Conservation (phyloP, 2,329 filamentous ascomycete genomes). For the Fusarium gaditjirri region DNA sequence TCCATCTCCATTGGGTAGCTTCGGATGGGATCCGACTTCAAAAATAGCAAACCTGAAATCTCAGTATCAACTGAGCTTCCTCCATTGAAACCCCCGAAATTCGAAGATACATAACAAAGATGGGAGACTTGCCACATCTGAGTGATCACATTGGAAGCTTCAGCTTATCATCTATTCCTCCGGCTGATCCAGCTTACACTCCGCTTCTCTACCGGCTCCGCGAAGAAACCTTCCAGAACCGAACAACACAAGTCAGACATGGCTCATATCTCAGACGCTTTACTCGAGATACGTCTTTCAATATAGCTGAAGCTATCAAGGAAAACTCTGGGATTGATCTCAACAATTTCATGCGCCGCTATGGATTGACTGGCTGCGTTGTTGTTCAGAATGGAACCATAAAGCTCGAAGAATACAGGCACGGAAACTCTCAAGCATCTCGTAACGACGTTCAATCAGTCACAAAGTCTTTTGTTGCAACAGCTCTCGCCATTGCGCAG, state of each 20-base stretch:
- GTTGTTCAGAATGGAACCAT: constrained; percentile 19
- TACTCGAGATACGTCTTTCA: neutral
- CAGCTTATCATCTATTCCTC: constrained; percentile 12
- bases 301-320: neutral
- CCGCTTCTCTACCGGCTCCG: constrained; percentile 33
- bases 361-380: constrained; percentile 26
- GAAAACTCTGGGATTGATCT: neutral
- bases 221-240: constrained; percentile 30
- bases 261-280: constrained; percentile 24
- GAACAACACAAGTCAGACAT: constrained; percentile 29
- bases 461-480: constrained; percentile 31
- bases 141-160: constrained; percentile 28
- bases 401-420: constrained; percentile 24
- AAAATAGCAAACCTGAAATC: neutral
- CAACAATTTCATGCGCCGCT: constrained; percentile 15
- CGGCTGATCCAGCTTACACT: constrained; percentile 27
- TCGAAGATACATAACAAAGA: neutral
- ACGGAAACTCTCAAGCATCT: constrained; percentile 25
- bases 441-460: constrained; percentile 30
- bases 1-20: neutral
- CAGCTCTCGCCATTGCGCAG: constrained; percentile 21
- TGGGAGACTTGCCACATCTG: constrained; percentile 4
- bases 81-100: neutral
- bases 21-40: neutral
- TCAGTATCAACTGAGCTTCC: neutral